Percentiles rank a stretch among this genome's conserved stretches.
phyloP scores from a whole-genome alignment of 2,329 filamentous ascomycete species.

The Tolypocladium pustulatum region DNA sequence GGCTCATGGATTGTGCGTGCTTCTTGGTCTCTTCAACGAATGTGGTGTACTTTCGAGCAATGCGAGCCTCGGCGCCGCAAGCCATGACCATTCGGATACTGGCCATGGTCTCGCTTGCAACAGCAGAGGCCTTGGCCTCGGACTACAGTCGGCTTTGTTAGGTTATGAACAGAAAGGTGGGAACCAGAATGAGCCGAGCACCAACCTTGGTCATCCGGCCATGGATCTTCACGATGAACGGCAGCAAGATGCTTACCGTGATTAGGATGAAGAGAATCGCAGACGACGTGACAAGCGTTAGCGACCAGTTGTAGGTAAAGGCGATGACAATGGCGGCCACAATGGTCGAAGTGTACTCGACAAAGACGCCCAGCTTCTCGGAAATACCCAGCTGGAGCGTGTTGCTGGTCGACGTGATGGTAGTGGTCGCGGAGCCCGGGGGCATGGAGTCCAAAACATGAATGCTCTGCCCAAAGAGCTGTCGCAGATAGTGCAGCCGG shows the following conservation, averaged over 20 bases:
- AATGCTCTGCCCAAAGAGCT: conserved; percentile 54
- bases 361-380: conserved; percentile 48
- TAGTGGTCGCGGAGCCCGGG: conserved; percentile 48
- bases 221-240: conserved; percentile 44
- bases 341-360: conserved; percentile 45
- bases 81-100: conserved; percentile 53
- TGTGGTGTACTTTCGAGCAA: conserved; percentile 39
- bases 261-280: conserved; percentile 45
- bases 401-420: conserved; percentile 55
- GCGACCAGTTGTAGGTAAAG: conserved; percentile 46
- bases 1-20: conserved; percentile 37
- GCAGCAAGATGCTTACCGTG: conserved; percentile 36
- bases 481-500: conserved; percentile 52
- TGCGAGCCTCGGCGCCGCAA: conserved; percentile 47
- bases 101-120: conserved; percentile 51
- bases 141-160: conserved; percentile 15
- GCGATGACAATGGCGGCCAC: conserved; percentile 42
- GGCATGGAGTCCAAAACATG: conserved; percentile 58
- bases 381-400: conserved; percentile 55
- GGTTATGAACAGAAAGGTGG: neutral
- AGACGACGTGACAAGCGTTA: conserved; percentile 48
- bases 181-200: neutral
- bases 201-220: conserved; percentile 29
- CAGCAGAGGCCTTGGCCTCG: conserved; percentile 45
- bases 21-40: conserved; percentile 45